phyloP scores from a whole-genome alignment of 345 rosid species.

The Excoecaria agallocha region DNA sequence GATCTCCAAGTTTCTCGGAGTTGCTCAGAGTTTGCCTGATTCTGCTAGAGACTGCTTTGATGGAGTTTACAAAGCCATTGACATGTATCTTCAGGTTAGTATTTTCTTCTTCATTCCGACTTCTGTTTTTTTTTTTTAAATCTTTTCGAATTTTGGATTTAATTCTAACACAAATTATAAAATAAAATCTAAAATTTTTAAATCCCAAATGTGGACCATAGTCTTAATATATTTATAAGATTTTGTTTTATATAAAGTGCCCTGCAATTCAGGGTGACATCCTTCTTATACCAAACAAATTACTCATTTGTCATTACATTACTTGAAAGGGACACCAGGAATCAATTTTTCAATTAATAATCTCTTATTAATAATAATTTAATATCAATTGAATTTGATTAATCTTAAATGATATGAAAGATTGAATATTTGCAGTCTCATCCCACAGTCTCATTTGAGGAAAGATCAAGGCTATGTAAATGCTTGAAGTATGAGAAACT shows the following conservation, averaged over 20 bases:
- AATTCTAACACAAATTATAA: too few species aligned
- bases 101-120: background rate
- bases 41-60: conserved; percentile 69
- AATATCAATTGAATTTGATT: background rate
- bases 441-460: conserved; percentile 52
- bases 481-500: conserved; percentile 71
- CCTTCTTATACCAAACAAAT: background rate
- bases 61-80: conserved; percentile 78
- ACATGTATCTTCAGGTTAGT: conserved; percentile 69
- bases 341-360: background rate
- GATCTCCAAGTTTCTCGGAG: conserved; percentile 58
- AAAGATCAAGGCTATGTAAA: conserved; percentile 56
- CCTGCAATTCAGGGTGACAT: background rate
- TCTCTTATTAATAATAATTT: too few species aligned
- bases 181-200: too few species aligned
- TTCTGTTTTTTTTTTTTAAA: too few species aligned
- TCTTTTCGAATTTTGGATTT: too few species aligned
- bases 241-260: background rate
- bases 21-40: conserved; percentile 74
- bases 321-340: background rate
- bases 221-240: background rate
- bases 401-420: background rate
- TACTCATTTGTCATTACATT: background rate
- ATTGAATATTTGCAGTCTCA: conserved; percentile 53
- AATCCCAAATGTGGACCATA: background rate